phyloP scores from a whole-genome alignment of 2,329 filamentous ascomycete species.

The Fusarium luffae region DNA sequence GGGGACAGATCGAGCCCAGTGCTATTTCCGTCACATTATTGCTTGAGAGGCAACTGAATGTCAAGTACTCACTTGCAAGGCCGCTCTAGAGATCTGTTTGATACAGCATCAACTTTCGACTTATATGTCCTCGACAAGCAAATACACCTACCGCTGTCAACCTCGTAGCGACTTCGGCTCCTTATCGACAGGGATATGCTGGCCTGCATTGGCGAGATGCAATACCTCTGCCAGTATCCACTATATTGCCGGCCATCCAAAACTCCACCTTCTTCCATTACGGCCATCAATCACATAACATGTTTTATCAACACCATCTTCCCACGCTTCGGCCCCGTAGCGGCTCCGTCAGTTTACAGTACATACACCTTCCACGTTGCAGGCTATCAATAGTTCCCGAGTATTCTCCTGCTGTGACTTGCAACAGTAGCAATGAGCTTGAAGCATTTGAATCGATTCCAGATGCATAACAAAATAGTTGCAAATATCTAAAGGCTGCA shows the following conservation, averaged over 20 bases:
- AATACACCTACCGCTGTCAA: background rate
- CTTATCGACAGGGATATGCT: constrained; percentile 9
- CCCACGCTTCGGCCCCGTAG: constrained; percentile 26
- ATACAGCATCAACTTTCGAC: background rate
- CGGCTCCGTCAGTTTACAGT: constrained; percentile 21
- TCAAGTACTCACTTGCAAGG: background rate
- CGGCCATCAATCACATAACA: constrained; percentile 44
- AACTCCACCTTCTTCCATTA: constrained; percentile 24
- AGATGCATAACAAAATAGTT: background rate
- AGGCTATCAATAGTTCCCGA: background rate
- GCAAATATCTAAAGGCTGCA: background rate
- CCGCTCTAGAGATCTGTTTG: background rate
- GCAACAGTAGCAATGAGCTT: background rate
- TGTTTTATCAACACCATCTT: constrained; percentile 28
- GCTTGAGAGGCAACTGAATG: background rate
- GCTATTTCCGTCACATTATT: background rate
- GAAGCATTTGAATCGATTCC: background rate
- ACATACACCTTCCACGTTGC: background rate
- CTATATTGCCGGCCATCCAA: constrained; percentile 1
- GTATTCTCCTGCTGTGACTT: background rate
- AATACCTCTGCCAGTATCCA: constrained; percentile 14
- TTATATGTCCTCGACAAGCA: background rate
- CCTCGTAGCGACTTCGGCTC: constrained; percentile 16
- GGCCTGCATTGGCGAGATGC: constrained; percentile 23
- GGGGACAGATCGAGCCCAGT: background rate